These are phyloP conservation scores for Cylindrotheca closterium DNA, from an alignment of 108 stramenopile species.

Conservation along the genomic window DNA sequence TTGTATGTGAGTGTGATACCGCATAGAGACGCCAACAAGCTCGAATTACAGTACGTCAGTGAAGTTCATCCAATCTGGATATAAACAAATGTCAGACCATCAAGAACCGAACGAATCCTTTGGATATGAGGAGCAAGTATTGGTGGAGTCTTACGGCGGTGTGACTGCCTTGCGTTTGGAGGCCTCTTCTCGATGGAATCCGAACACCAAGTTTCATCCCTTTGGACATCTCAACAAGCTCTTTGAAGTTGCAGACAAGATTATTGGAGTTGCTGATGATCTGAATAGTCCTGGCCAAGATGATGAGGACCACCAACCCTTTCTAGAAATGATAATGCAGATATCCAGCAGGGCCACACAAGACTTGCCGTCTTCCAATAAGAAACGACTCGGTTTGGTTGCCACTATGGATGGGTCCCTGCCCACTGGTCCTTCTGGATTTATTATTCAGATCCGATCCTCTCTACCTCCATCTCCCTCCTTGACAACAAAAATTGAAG, in stretches of 20 bases:
- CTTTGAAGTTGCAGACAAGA: background rate
- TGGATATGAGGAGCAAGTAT: background rate
- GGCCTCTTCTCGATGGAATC: background rate
- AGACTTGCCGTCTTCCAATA: background rate
- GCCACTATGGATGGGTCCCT: background rate
- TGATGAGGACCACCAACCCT: too few species aligned
- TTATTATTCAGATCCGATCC: background rate
- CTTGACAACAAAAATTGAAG: background rate
- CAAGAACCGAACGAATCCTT: background rate
- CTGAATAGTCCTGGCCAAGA: too few species aligned
- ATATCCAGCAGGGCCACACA: background rate
- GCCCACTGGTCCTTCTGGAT: background rate
- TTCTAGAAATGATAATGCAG: background rate
- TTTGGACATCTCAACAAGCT: background rate
- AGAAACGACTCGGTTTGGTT: background rate
- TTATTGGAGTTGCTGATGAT: background rate
- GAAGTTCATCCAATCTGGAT: too few species aligned
- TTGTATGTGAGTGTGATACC: too few species aligned
- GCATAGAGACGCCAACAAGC: too few species aligned
- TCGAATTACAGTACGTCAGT: too few species aligned
- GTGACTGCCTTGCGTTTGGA: background rate
- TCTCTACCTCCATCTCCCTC: background rate
- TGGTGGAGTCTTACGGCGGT: background rate
- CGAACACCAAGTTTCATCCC: background rate
- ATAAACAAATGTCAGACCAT: too few species aligned